These are phyloP conservation scores for Pseudozyma thailandica DNA, from an alignment of 1,284 basidiomycete species.

Conservation along the genomic window DNA sequence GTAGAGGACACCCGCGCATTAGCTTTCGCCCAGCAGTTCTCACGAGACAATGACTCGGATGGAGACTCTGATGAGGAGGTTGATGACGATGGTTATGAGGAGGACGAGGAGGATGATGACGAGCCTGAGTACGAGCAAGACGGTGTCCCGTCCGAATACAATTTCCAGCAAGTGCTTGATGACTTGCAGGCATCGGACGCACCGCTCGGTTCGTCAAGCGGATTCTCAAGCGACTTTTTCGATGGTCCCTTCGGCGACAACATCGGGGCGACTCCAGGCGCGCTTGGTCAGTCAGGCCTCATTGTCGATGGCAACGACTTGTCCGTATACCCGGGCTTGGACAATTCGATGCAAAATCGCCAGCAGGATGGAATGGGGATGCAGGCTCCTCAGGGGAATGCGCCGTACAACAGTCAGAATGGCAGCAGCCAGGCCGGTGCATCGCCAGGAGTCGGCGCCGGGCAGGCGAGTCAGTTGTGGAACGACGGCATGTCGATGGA, in stretches of 20 bases:
- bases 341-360: too few relatives aligned
- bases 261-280: conserved; percentile 13
- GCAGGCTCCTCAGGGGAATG: background rate
- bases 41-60: conserved; percentile 38
- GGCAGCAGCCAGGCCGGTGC: conserved; percentile 5
- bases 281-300: conserved; percentile 8
- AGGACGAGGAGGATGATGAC: conserved; percentile 45
- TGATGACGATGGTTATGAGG: conserved; percentile 45
- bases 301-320: conserved; percentile 20
- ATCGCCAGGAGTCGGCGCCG: conserved; percentile 13
- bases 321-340: conserved; percentile 31
- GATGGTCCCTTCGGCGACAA: conserved; percentile 38
- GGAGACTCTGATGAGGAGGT: conserved; percentile 37
- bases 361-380: too few relatives aligned
- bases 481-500: conserved; percentile 13
- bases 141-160: conserved; percentile 11
- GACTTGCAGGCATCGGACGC: conserved; percentile 29
- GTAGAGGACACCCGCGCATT: conserved; percentile 47
- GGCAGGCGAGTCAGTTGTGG: conserved; percentile 28
- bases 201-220: background rate
- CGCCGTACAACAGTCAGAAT: background rate
- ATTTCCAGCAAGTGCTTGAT: conserved; percentile 34
- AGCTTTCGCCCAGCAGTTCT: conserved; percentile 47
- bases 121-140: conserved; percentile 40
- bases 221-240: conserved; percentile 35